A percentile compares a stretch with the other conserved stretches of the same genome.
Evolutionary conservation across 2,329 filamentous ascomycete species (phyloP).

Genomic region (Penicillium sp.): DNA sequence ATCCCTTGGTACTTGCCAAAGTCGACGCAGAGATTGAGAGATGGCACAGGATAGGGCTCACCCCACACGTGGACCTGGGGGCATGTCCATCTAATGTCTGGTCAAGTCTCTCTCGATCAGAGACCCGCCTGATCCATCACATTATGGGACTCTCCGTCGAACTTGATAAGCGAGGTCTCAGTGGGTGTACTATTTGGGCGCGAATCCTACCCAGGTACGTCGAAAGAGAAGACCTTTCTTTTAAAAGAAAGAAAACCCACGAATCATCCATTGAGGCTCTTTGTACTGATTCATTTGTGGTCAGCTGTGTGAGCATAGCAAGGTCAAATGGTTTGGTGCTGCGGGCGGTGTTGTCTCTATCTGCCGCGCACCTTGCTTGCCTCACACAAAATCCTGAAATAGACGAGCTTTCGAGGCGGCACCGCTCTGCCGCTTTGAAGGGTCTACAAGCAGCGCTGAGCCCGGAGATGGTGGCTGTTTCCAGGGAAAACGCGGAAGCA

Average conservation of each 20-base stretch:
- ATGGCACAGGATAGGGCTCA: constrained; percentile 78
- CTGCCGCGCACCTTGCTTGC: constrained; percentile 90
- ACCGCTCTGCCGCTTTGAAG: constrained; percentile 77
- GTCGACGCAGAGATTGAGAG: constrained; percentile 73
- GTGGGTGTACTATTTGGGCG: constrained; percentile 86
- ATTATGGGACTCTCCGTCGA: constrained; percentile 80
- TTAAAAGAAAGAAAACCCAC: background rate
- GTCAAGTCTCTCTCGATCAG: constrained; percentile 65
- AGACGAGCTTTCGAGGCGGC: constrained; percentile 81
- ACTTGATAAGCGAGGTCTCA: constrained; percentile 68
- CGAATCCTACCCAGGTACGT: constrained; percentile 84
- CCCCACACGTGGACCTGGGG: constrained; percentile 76
- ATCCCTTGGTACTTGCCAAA: constrained; percentile 78
- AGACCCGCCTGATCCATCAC: constrained; percentile 85
- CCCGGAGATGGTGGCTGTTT: constrained; percentile 68
- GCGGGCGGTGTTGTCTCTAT: constrained; percentile 86
- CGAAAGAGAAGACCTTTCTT: constrained; percentile 5
- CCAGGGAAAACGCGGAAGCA: constrained; percentile 79
- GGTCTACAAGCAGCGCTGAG: constrained; percentile 67
- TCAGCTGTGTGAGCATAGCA: constrained; percentile 74
- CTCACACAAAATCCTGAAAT: constrained; percentile 79
- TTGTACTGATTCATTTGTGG: constrained; percentile 13
- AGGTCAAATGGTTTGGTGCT: constrained; percentile 82
- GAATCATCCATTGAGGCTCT: background rate
- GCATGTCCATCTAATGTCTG: constrained; percentile 70